phyloP scores from a whole-genome alignment of 345 rosid species.

The Aquilaria malaccensis region DNA sequence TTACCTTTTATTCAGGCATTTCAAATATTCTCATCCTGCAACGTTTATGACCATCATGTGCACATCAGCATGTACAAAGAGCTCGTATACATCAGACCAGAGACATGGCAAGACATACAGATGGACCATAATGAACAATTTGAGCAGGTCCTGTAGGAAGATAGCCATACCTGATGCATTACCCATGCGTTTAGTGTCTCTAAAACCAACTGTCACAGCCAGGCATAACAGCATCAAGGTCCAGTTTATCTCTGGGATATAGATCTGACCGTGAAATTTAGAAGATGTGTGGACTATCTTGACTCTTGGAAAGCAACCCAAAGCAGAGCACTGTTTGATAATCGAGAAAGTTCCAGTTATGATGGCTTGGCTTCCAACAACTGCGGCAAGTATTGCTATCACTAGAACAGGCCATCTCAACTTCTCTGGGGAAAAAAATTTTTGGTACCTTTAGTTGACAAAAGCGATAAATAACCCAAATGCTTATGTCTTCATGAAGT shows the following conservation, averaged over 20 bases:
- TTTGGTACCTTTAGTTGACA: too few species aligned
- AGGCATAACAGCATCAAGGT: conserved; percentile 75
- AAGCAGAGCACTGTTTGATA: conserved; percentile 79
- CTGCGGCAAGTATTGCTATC: conserved; percentile 89
- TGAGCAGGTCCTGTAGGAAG: too few species aligned
- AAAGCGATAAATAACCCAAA: background rate
- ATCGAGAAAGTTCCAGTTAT: conserved; percentile 93
- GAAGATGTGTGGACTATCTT: conserved; percentile 88
- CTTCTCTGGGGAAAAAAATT: conserved; percentile 27
- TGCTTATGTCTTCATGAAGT: conserved; percentile 8
- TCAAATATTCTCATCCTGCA: too few species aligned
- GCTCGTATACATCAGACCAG: too few species aligned
- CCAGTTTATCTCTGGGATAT: conserved; percentile 96
- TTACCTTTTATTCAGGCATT: too few species aligned
- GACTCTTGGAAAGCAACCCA: conserved; percentile 83
- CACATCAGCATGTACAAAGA: too few species aligned
- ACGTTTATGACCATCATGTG: too few species aligned
- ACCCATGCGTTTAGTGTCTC: conserved; percentile 76
- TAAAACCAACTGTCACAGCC: conserved; percentile 85
- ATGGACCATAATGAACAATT: too few species aligned
- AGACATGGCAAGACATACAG: too few species aligned
- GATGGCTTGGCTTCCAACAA: conserved; percentile 90
- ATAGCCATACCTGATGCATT: conserved; percentile 74
- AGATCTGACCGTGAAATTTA: conserved; percentile 87
- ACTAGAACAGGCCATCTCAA: conserved; percentile 89